Conservation (phyloP, 495 filamentous ascomycete species). For the Monascus purpureus region DNA sequence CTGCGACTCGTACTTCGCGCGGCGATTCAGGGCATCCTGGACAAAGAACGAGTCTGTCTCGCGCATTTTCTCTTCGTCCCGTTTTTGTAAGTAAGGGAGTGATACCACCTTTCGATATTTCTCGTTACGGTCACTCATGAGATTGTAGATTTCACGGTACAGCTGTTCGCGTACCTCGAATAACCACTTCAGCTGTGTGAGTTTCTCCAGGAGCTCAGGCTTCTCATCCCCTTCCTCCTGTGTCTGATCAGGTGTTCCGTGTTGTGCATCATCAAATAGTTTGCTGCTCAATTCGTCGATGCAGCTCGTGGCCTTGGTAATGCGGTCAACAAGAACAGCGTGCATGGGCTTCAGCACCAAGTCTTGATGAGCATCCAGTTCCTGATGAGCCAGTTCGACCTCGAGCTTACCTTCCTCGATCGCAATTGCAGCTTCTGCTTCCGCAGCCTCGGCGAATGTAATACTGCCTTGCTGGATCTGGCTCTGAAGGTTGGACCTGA, state of each 20-base stretch:
- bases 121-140: slow-evolving; percentile 71
- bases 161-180: slow-evolving; percentile 85
- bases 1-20: slow-evolving; percentile 47
- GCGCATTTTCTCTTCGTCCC: slow-evolving; percentile 56
- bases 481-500: slow-evolving; percentile 52
- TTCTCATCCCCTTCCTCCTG: slow-evolving; percentile 94
- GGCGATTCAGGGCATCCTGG: slow-evolving; percentile 58
- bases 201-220: slow-evolving; percentile 83
- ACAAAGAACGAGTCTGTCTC: slow-evolving; percentile 71
- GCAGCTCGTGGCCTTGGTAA: slow-evolving; percentile 45
- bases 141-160: slow-evolving; percentile 67
- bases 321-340: slow-evolving; percentile 50
- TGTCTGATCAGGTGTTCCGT: slow-evolving; percentile 60
- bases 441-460: slow-evolving; percentile 65
- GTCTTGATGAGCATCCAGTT: slow-evolving; percentile 66
- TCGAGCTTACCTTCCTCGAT: slow-evolving; percentile 45
- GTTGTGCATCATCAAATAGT: slow-evolving; percentile 59
- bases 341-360: slow-evolving; percentile 66
- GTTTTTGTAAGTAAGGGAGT: slow-evolving; percentile 59
- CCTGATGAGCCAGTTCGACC: slow-evolving; percentile 49
- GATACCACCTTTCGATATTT: slow-evolving; percentile 72
- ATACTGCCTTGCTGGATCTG: slow-evolving; percentile 63
- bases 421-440: slow-evolving; percentile 53
- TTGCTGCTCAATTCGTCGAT: slow-evolving; percentile 57
- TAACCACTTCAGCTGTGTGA: slow-evolving; percentile 93